phyloP scores from a whole-genome alignment of 2,329 filamentous ascomycete genomes.

The Colletotrichum sp. region DNA sequence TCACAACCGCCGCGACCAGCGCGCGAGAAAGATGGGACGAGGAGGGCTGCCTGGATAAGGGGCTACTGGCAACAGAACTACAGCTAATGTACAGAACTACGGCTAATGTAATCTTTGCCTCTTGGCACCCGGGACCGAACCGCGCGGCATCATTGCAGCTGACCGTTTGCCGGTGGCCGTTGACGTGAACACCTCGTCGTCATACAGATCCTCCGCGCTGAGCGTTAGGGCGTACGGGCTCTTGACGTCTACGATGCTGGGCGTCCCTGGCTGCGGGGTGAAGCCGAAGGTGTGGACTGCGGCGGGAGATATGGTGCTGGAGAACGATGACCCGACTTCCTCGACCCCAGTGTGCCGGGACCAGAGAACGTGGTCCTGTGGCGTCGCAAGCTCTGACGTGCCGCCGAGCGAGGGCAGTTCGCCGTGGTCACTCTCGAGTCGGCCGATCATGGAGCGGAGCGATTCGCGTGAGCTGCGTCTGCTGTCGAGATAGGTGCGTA shows the following conservation, averaged over 20 bases:
- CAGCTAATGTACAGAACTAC: constrained; percentile 9
- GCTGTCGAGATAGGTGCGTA: constrained; percentile 43
- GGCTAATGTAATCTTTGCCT: constrained; percentile 27
- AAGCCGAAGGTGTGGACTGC: constrained; percentile 29
- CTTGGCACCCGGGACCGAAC: constrained; percentile 27
- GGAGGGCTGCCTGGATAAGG: constrained; percentile 41
- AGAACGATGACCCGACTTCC: constrained; percentile 38
- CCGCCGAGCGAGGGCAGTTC: constrained; percentile 43
- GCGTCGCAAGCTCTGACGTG: constrained; percentile 47
- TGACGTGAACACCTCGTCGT: constrained; percentile 7
- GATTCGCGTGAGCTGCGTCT: constrained; percentile 47
- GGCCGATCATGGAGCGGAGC: constrained; percentile 47
- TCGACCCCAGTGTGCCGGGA: constrained; percentile 37
- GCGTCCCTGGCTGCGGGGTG: constrained; percentile 31
- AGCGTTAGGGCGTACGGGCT: constrained; percentile 44
- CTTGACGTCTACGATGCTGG: constrained; percentile 35
- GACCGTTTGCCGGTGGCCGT: neutral
- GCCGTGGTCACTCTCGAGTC: constrained; percentile 37
- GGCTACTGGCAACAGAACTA: neutral
- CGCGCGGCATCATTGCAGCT: constrained; percentile 18
- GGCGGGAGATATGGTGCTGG: constrained; percentile 30
- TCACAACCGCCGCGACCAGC: constrained; percentile 79
- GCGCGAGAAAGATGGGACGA: constrained; percentile 69
- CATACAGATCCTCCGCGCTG: constrained; percentile 38
- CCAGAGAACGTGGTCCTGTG: constrained; percentile 36